phyloP scores from a whole-genome alignment of 2,329 filamentous ascomycete species.

The Hirsutella rhossiliensis region DNA sequence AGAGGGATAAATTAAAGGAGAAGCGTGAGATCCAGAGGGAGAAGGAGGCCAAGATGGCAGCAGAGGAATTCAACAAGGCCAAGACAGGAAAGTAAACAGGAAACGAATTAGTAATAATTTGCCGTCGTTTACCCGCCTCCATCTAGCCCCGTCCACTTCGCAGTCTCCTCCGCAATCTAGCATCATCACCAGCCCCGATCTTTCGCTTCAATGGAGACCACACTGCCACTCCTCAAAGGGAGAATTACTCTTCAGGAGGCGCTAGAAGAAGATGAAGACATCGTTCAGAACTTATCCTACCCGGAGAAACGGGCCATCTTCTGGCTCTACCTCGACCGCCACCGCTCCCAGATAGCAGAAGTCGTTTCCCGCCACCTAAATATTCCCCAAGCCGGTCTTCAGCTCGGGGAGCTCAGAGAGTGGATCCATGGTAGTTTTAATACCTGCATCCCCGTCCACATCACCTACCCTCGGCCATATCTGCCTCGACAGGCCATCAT shows the following conservation, averaged over 20 bases:
- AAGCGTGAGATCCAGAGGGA: not conserved
- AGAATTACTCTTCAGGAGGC: not conserved
- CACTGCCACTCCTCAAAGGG: not conserved
- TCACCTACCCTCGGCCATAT: not conserved
- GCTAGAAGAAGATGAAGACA: not conserved
- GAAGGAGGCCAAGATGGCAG: not conserved
- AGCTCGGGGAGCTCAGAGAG: conserved; percentile 3
- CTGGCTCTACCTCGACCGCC: not conserved
- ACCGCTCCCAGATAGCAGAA: not conserved
- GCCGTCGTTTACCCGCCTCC: not conserved
- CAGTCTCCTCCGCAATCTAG: not conserved
- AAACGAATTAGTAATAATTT: not conserved
- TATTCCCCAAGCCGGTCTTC: not conserved
- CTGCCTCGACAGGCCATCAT: conserved; percentile 6
- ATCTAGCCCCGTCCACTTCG: not conserved
- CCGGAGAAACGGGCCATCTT: not conserved
- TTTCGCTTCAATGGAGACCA: not conserved
- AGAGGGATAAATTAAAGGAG: not conserved
- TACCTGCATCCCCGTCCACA: conserved; percentile 17
- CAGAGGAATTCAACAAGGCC: not conserved
- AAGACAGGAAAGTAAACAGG: not conserved
- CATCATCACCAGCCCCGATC: not conserved
- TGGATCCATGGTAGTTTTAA: conserved; percentile 24
- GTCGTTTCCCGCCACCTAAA: not conserved
- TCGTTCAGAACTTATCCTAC: not conserved